Base-by-base conservation (phyloP, 2,329 filamentous ascomycete species). In the Colletotrichum limetticola region DNA sequence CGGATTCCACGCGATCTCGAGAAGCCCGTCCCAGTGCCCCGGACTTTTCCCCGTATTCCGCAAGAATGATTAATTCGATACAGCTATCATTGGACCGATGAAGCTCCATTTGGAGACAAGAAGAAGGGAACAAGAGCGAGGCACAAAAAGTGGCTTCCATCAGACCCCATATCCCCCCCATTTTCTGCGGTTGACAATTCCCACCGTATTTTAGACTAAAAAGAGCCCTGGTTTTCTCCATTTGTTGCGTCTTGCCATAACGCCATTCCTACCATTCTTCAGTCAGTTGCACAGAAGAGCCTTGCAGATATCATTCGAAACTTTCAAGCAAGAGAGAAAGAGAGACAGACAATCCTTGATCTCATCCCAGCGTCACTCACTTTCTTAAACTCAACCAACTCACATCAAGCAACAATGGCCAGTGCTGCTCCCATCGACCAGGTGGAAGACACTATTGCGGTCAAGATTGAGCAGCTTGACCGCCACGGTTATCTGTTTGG, bases 401-500 rank as follows among this genome's bases (percentile, higher is more conserved):
- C 49, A 55, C n/a, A 42, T 37, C 58, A 62, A 16, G 3, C 59
- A 52, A 49, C n/a, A 62, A 71, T 73, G 66, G 60, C 67, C 42
- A 42, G 46, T 53, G 46, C 56, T 37, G 56, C 49, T 30, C 46
- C 53, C 30, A n/a, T 65, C 19, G 60, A 73, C 49, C 62, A 72
- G 37, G n/a, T 71, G 55, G 71, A 73, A 60, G 71, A 73, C 5
- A 22, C 55, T 8, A 73, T 73, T 32, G 67, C 55, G 16, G 26
- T 32, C 49, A 74, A 72, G 62, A 68, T 74, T n/a, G 74, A 74
- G 67, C 76, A 78, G 19, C 78, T 86, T 1, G 82, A 86, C 42
- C 82, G 82, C 30, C 86, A 88, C 75, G 86, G 86, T 61, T 90
- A 88, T 77, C 86, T 91, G 30, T 91, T 91, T 75, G 89, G 89